Base-by-base conservation (phyloP, 345 rosid species). In the Gossypioides kirkii region DNA sequence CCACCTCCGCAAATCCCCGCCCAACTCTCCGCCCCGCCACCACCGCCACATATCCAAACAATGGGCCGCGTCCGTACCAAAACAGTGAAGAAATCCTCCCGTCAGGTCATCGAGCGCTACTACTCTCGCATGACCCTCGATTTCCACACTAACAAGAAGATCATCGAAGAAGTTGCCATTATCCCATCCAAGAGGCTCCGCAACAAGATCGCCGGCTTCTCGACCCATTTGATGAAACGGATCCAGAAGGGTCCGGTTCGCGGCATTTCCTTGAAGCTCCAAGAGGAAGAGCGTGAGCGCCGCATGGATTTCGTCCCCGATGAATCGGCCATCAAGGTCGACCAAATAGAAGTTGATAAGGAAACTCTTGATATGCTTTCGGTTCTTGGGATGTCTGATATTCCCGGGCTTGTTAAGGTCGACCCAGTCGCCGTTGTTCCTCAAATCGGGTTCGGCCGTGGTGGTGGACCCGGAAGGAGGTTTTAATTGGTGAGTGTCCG, bases 81-180 rank as follows among this genome's bases (percentile, higher is more conserved):
- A 14, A 59, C 62, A 25, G 62, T 59, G 62, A 59, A 59, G 62
- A 59, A 59, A 59, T 59, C 62, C 6, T 59, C 62, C 62, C 62
- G 62, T 59, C 62, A 59, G 38, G 62, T 59, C 6, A 59, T 59
- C 62, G 62, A 59, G 38, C 38, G 62, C 8, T 59, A 59, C 62
- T 59, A 59, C 62, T 59, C 62, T 13, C 62, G 62, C 62, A 59
- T 59, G 62, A 59, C 62, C 36, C 62, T 59, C 10, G 62, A 59
- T 61, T 91, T 91, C 85, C 92, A 91, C 84, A 91, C 94, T 25
- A 91, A 91, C 85, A 91, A 91, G 88, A 59, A 59, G 62, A 59
- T 59, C n/a, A 59, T 59, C 62, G 62, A 59, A 59, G 62, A 59
- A 13, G 62, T 59, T 25, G 62, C 62, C 17, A 59, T 59, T 16